Evolutionary conservation across 176 grass and related monocot genomes (phyloP).

Genomic region (Juncus inflexus): DNA sequence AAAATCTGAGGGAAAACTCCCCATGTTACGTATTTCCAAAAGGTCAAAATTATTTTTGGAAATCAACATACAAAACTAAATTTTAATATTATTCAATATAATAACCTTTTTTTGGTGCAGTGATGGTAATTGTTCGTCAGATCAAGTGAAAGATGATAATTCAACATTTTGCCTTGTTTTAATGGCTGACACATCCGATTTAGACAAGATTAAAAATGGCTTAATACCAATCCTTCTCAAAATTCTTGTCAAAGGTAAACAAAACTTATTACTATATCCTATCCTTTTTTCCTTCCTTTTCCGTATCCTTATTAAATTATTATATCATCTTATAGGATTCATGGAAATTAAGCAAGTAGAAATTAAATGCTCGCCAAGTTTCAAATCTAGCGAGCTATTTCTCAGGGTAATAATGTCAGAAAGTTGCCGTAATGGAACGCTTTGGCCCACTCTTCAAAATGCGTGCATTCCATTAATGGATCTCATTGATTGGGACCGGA

Average conservation of each 20-base stretch:
- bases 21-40: slow-evolving; percentile 37
- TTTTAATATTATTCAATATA: too few relatives aligned
- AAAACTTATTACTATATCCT: slow-evolving; percentile 9
- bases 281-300: neutral
- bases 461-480: slow-evolving; percentile 74
- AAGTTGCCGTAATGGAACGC: slow-evolving; percentile 46
- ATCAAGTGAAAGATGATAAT: slow-evolving; percentile 13
- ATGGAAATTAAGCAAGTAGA: slow-evolving; percentile 67
- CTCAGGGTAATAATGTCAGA: slow-evolving; percentile 75
- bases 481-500: slow-evolving; percentile 84
- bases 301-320: slow-evolving; percentile 1
- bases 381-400: slow-evolving; percentile 44
- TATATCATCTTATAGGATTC: slow-evolving; percentile 49
- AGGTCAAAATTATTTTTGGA: slow-evolving; percentile 36
- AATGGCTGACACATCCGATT: slow-evolving; percentile 37
- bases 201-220: slow-evolving; percentile 54
- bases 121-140: slow-evolving; percentile 7
- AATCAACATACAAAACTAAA: too few relatives aligned
- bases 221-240: slow-evolving; percentile 58
- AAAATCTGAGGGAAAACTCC: slow-evolving; percentile 39
- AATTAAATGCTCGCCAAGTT: slow-evolving; percentile 45
- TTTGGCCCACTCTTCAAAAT: slow-evolving; percentile 67
- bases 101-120: neutral
- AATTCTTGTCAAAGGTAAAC: slow-evolving; percentile 63
- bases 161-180: slow-evolving; percentile 55